phyloP scores from a whole-genome alignment of 257 asterid genomes.

The Thymus mandschuricus region DNA sequence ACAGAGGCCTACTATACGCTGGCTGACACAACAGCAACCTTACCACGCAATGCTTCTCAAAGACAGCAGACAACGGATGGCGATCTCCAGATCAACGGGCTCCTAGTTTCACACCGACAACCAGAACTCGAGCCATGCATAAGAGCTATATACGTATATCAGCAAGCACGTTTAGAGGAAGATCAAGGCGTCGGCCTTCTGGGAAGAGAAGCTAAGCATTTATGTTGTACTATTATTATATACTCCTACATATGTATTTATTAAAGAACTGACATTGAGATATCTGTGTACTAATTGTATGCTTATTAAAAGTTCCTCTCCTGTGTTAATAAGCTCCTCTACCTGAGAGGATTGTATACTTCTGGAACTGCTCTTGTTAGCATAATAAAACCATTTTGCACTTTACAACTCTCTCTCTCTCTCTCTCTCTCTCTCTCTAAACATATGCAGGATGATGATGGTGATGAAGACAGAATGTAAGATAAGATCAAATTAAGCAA shows the following conservation, averaged over 20 bases:
- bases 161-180: too few relatives aligned
- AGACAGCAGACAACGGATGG: too few relatives aligned
- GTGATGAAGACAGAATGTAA: neutral
- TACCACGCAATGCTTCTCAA: too few relatives aligned
- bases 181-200: neutral
- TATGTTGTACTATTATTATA: neutral
- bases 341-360: neutral
- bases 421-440: neutral
- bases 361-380: neutral
- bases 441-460: neutral
- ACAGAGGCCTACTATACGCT: constrained; percentile 35
- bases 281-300: neutral
- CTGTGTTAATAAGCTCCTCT: neutral
- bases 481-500: constrained; percentile 12
- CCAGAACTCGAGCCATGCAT: too few relatives aligned
- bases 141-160: too few relatives aligned
- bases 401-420: constrained; percentile 1
- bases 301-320: neutral
- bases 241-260: too few relatives aligned
- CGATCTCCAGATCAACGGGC: too few relatives aligned
- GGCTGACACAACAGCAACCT: constrained; percentile 24
- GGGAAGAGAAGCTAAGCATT: constrained; percentile 8
- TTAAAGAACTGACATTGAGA: neutral
- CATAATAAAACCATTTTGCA: constrained; percentile 1
- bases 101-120: too few relatives aligned